A percentile compares a stretch with the other conserved stretches of the same genome.
These are phyloP conservation scores for Dactylellina parvicollis DNA, from an alignment of 2,329 filamentous ascomycete genomes.

Conservation along the genomic window DNA sequence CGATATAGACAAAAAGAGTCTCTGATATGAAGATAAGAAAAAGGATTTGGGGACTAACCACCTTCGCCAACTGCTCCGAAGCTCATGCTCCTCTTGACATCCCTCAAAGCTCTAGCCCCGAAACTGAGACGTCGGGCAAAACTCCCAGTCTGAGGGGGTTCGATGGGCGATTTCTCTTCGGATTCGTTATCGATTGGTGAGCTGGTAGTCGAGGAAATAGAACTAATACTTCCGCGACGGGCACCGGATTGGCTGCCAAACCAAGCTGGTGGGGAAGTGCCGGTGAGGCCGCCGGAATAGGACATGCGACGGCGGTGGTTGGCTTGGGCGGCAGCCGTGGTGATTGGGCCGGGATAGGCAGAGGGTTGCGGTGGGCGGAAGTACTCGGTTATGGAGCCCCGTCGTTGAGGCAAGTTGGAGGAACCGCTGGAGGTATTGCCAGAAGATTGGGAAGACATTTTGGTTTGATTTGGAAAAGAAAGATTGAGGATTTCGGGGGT, in stretches of 20 bases:
- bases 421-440: slow-evolving; percentile 18
- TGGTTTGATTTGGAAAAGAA: background rate
- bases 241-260: slow-evolving; percentile 31
- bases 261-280: slow-evolving; percentile 68
- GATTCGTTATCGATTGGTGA: slow-evolving; percentile 62
- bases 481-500: background rate
- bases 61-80: slow-evolving; percentile 70
- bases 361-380: slow-evolving; percentile 54
- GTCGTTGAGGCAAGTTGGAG: slow-evolving; percentile 43
- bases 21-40: too few species aligned
- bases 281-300: slow-evolving; percentile 78
- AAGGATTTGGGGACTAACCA: slow-evolving; percentile 68
- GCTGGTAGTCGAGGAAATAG: slow-evolving; percentile 61
- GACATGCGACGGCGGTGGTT: slow-evolving; percentile 76
- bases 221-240: slow-evolving; percentile 57
- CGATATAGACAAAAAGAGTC: slow-evolving; percentile 58
- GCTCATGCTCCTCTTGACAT: slow-evolving; percentile 61
- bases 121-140: slow-evolving; percentile 90
- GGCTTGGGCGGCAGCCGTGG: slow-evolving; percentile 66
- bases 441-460: slow-evolving; percentile 45
- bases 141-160: slow-evolving; percentile 70
- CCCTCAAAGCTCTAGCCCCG: slow-evolving; percentile 79
- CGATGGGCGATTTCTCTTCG: slow-evolving; percentile 78
- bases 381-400: slow-evolving; percentile 57
- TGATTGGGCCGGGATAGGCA: slow-evolving; percentile 64